Evolutionary conservation across 371 early-diverging fungal genomes (phyloP).

Genomic region (Apophysomyces elegans): DNA sequence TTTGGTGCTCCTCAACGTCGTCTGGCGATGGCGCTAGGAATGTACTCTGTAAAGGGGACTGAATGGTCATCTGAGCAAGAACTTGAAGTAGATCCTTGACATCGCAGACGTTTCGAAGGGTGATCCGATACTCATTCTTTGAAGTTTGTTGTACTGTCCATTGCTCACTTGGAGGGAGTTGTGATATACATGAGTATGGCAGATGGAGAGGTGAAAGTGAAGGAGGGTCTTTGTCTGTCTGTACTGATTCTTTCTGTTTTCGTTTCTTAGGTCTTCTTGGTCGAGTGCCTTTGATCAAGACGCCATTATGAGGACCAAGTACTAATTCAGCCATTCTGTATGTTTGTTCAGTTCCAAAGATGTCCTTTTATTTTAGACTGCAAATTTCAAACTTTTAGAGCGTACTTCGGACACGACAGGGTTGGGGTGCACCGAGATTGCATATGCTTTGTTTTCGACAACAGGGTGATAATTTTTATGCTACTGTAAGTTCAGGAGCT

Average conservation of each 20-base stretch:
- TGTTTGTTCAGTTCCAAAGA: too few species aligned
- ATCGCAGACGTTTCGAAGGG: constrained; percentile 23
- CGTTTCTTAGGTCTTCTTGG: constrained; percentile 29
- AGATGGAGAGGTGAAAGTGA: neutral
- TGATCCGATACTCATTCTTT: constrained; percentile 22
- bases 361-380: too few species aligned
- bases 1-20: neutral
- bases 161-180: constrained; percentile 17
- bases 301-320: constrained; percentile 32
- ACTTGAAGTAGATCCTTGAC: constrained; percentile 25
- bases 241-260: neutral
- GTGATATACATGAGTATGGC: constrained; percentile 11
- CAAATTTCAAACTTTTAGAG: too few species aligned
- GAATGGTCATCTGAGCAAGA: constrained; percentile 13
- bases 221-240: neutral
- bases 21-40: neutral
- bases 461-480: too few species aligned
- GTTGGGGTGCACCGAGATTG: too few species aligned
- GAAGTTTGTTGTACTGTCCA: constrained; percentile 26
- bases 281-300: constrained; percentile 25
- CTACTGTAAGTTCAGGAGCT: too few species aligned
- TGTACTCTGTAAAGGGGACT: neutral
- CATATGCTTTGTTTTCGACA: too few species aligned
- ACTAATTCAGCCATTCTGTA: constrained; percentile 23
- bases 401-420: too few species aligned